Base-by-base conservation (phyloP, 73 alveolate genomes). In the Paraurostyla sp. region DNA sequence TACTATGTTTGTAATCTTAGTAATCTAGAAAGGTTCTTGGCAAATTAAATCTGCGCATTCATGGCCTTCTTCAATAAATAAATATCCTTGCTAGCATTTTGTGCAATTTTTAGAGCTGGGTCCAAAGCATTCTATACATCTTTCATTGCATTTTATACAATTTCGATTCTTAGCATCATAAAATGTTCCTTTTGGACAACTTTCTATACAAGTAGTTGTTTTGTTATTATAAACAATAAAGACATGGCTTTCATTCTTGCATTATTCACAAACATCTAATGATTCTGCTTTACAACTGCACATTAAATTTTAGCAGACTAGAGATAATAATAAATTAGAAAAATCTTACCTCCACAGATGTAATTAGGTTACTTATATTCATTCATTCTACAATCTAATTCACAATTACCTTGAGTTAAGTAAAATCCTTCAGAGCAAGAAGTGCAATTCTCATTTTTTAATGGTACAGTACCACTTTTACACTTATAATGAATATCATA, bases 401-500 rank as follows among this genome's bases (percentile, higher is more conserved):
- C 58, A 65, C 82, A 65, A 4, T 3, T 18, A 38, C 20, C 13
- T 15, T 65, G 16, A 65, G 6, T 38, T 6, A 65, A 38, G 25
- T 11, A 65, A 30, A 38, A 65, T 22, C 58, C 82, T 15, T 65
- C 82, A 1, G 9, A 6, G 25, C 82, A 65, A 22, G 3, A 38
- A 9, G 82, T 38, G 58, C 82, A 65, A 9, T 58, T 58, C 7
- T 6, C 7, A 38, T 65, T 65, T 32, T 38, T 65, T 4, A 65
- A 9, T 3, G 82, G 9, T 16, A 38, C 35, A 6, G 32, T 38
- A 1, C 82, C 82, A 1, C 27, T 16, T 23, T 40, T 58, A 38
- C 82, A 65, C 41, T 65, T 65, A 38, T 65, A 58, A 65, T 65
- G 42, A 2, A 65, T n/a, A 65, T 65, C 82, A 13, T 7, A 33